Conservation (phyloP, 2,329 filamentous ascomycete species). For the Arthrobotrys conoides region DNA sequence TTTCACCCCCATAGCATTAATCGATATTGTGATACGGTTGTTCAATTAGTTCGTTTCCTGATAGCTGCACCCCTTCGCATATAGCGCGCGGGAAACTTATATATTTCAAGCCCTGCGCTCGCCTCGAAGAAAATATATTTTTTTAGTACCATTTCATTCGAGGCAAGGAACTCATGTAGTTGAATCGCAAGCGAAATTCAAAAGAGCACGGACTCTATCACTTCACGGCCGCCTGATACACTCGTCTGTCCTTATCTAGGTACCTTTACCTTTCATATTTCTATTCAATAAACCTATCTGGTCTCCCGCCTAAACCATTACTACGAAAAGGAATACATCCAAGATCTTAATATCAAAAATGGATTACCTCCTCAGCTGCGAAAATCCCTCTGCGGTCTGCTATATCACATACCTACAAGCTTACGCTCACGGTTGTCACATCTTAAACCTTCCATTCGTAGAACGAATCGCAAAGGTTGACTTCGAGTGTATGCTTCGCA, state of each 20-base stretch:
- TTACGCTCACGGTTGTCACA: conserved; percentile 57
- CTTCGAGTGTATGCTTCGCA: conserved; percentile 59
- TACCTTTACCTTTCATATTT: background rate
- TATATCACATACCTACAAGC: conserved; percentile 55
- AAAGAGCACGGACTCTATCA: conserved; percentile 19
- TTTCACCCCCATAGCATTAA: conserved; percentile 4
- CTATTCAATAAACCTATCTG: background rate
- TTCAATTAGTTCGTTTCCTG: background rate
- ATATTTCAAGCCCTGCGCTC: conserved; percentile 24
- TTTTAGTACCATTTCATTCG: background rate
- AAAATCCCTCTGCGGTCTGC: conserved; percentile 51
- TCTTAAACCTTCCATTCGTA: conserved; percentile 59
- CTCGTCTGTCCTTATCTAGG: conserved; percentile 7
- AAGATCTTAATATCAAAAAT: conserved; percentile 3
- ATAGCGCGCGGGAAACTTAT: background rate
- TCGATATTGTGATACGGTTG: background rate
- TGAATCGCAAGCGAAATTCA: background rate
- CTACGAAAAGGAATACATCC: too few species aligned
- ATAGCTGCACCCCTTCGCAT: background rate
- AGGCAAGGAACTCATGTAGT: conserved; percentile 1
- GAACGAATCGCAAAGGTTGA: conserved; percentile 56
- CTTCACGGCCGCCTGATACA: background rate
- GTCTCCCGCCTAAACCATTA: background rate
- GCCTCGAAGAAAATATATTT: background rate
- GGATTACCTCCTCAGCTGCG: conserved; percentile 53